phyloP scores from a whole-genome alignment of 345 rosid genomes.

The Hibiscus mutabilis region DNA sequence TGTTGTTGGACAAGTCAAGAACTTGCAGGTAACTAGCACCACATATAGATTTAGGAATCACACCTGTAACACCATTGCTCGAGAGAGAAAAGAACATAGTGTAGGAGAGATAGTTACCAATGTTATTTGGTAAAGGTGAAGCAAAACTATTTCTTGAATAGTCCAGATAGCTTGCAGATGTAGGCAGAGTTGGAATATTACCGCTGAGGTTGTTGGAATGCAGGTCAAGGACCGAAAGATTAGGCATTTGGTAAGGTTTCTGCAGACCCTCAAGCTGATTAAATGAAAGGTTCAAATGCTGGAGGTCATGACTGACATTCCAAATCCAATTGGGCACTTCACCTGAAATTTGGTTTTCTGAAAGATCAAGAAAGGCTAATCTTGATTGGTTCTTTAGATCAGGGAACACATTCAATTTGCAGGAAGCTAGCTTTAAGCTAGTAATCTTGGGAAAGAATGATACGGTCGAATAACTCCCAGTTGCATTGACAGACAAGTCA shows the following conservation, averaged over 20 bases:
- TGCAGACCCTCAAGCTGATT: background rate
- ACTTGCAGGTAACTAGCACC: background rate
- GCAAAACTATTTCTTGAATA: conserved; percentile 24
- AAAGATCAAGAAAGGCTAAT: conserved; percentile 27
- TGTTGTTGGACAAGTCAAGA: background rate
- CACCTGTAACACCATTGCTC: background rate
- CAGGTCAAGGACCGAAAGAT: background rate
- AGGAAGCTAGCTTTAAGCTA: conserved; percentile 34
- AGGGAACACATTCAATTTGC: conserved; percentile 29
- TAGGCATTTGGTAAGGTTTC: background rate
- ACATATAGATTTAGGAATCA: conserved; percentile 2
- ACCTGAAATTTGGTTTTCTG: conserved; percentile 35
- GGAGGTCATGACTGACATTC: background rate
- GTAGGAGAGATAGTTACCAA: background rate
- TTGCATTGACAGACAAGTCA: conserved; percentile 16
- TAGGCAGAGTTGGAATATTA: conserved; percentile 5
- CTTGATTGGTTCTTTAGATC: conserved; percentile 24
- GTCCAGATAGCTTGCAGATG: conserved; percentile 14
- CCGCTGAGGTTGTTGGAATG: background rate
- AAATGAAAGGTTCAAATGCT: background rate
- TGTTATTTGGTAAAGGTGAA: conserved; percentile 16
- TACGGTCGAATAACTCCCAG: background rate
- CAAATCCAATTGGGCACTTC: conserved; percentile 42
- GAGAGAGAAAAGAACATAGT: conserved; percentile 25
- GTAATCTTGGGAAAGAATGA: background rate